Conservation (phyloP, 148 eudicot species). For the Camellia japonica region DNA sequence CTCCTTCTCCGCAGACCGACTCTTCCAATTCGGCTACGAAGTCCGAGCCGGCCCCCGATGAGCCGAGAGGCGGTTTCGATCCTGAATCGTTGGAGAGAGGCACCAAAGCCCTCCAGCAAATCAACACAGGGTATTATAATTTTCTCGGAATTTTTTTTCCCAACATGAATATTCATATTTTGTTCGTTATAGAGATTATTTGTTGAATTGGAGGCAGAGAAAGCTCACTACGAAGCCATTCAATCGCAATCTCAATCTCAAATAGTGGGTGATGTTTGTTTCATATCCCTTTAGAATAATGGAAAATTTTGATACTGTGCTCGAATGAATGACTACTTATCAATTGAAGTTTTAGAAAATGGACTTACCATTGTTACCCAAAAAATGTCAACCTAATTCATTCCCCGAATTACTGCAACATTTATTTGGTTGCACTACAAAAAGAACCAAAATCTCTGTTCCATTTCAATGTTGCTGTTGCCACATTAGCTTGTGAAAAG, state of each 20-base stretch:
- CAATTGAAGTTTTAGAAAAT: neutral
- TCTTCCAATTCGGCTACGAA: slow-evolving; percentile 21
- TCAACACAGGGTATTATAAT: slow-evolving; percentile 57
- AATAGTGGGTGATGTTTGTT: slow-evolving; percentile 44
- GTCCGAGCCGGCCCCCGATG: slow-evolving; percentile 41
- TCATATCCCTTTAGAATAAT: neutral
- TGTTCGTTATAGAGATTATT: slow-evolving; percentile 41
- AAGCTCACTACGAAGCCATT: slow-evolving; percentile 47
- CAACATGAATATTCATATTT: neutral
- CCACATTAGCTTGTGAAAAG: neutral
- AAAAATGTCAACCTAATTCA: neutral
- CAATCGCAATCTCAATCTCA: slow-evolving; percentile 43
- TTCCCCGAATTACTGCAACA: neutral
- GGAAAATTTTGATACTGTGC: neutral
- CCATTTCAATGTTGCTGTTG: neutral
- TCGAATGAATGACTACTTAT: neutral
- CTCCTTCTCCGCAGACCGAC: slow-evolving; percentile 20
- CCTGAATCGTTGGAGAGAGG: slow-evolving; percentile 75
- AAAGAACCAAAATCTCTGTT: neutral
- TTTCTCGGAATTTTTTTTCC: neutral
- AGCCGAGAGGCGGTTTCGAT: slow-evolving; percentile 60
- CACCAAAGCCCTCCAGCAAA: slow-evolving; percentile 71
- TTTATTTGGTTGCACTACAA: neutral
- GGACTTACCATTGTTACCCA: neutral
- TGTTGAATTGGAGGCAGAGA: slow-evolving; percentile 73